Evolutionary conservation across 257 asterid species (phyloP), one percentile per base, ranked within the genome.

Genomic region (Mentha longifolia): DNA sequence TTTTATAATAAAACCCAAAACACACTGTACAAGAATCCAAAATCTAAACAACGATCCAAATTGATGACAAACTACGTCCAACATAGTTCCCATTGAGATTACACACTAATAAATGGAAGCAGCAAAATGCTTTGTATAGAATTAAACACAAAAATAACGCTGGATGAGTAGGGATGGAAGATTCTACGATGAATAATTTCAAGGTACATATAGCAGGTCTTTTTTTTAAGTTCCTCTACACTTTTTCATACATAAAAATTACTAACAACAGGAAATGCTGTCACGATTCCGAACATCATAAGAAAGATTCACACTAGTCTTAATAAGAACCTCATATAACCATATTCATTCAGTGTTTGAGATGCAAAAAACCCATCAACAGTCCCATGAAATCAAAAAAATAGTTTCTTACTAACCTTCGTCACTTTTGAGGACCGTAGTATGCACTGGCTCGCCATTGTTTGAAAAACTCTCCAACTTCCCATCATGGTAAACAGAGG

Each of bases 371-470:
- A 37, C 39, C 56, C 56, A 25, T 43, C 12, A 17, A 13, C 14
- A 64, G 42, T 42, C 65, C 33, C 33, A 63, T 17, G 30, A 25
- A n/a, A n/a, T n/a, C n/a, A 17, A 5, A 54, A 51, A 25, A 14
- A 35, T 46, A 39, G n/a, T 49, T 57, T 45, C 39, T 59, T 45
- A 74, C 82, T 73, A 71, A 92, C 96, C 96, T 92, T 87, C 10
- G 92, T 87, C 33, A 89, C 81, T n/a, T 50, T 88, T 80, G 71
- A 91, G 92, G 76, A 91, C 85, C 25, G 89, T 85, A 20, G 90
- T 80, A 81, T 81, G 74, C 30, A 73, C 81, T 4, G 86, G n/a
- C n/a, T n/a, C n/a, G n/a, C n/a, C n/a, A n/a, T n/a, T n/a, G n/a
- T n/a, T n/a, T n/a, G n/a, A n/a, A n/a, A n/a, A n/a, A n/a, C n/a